phyloP scores from a whole-genome alignment of 345 rosid genomes.

The Cardamine resedifolia region DNA sequence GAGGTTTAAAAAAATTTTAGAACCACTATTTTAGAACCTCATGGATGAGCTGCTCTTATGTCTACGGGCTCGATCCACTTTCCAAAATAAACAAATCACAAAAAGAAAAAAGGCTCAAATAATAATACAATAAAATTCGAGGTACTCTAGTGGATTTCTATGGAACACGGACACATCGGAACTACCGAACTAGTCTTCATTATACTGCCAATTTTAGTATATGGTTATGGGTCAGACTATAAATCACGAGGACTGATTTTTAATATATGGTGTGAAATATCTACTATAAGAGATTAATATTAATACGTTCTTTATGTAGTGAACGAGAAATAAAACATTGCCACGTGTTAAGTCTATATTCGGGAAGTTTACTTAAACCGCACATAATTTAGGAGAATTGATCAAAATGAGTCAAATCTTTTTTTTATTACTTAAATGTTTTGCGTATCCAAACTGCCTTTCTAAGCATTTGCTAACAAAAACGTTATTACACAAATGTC shows the following conservation, averaged over 20 bases:
- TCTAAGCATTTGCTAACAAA: too few relatives aligned
- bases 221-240: neutral
- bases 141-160: conserved; percentile 24
- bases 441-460: too few relatives aligned
- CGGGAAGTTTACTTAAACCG: too few relatives aligned
- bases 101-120: neutral
- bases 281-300: neutral
- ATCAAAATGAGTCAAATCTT: too few relatives aligned
- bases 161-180: conserved; percentile 8
- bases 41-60: too few relatives aligned
- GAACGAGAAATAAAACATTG: neutral
- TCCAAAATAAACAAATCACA: neutral
- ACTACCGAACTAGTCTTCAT: conserved; percentile 22
- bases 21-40: too few relatives aligned
- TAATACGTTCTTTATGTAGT: neutral
- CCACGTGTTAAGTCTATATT: too few relatives aligned
- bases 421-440: too few relatives aligned
- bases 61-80: neutral
- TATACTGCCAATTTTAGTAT: conserved; percentile 5
- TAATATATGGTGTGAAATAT: neutral
- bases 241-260: neutral
- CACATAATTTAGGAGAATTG: too few relatives aligned
- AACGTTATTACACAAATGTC: too few relatives aligned
- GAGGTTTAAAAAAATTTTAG: too few relatives aligned
- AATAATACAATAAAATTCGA: conserved; percentile 14